Conservation (phyloP, 164 flowering plant species). For the Houttuynia cordata region DNA sequence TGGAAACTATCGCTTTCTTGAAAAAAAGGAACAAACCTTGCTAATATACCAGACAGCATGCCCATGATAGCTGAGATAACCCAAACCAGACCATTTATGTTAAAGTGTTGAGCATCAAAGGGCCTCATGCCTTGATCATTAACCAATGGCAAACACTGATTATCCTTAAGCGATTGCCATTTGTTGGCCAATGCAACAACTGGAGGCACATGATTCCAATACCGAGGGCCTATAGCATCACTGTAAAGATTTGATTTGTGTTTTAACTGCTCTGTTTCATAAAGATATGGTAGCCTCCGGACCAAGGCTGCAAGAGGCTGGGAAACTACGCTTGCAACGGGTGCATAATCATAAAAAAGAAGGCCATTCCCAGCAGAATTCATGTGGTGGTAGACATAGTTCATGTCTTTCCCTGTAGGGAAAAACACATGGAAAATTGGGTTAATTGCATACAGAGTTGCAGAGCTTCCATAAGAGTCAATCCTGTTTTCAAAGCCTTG, state of each 20-base stretch:
- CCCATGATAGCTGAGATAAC: constrained; percentile 54
- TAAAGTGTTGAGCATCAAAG: constrained; percentile 11
- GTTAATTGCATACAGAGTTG: no score
- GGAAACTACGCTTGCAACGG: no score
- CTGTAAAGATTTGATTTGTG: constrained; percentile 15
- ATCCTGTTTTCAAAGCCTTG: no score
- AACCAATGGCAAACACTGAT: constrained; percentile 18
- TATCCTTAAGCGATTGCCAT: constrained; percentile 40
- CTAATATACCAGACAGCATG: constrained; percentile 52
- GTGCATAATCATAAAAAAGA: no score
- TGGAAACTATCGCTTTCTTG: constrained; percentile 39
- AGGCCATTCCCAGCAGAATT: constrained; percentile 33
- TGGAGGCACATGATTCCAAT: constrained; percentile 64
- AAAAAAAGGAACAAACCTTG: constrained; percentile 32
- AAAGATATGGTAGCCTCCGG: no score
- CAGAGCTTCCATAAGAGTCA: no score
- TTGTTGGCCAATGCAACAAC: constrained; percentile 66
- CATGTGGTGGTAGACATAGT: no score
- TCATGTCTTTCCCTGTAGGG: no score
- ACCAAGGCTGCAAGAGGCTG: no score
- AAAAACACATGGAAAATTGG: no score
- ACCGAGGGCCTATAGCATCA: constrained; percentile 41
- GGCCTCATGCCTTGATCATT: constrained; percentile 13
- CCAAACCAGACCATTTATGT: constrained; percentile 51
- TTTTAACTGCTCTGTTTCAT: no score